Base-by-base conservation (phyloP, 805 yeast genomes). In the Kodamaea fukazawae region DNA sequence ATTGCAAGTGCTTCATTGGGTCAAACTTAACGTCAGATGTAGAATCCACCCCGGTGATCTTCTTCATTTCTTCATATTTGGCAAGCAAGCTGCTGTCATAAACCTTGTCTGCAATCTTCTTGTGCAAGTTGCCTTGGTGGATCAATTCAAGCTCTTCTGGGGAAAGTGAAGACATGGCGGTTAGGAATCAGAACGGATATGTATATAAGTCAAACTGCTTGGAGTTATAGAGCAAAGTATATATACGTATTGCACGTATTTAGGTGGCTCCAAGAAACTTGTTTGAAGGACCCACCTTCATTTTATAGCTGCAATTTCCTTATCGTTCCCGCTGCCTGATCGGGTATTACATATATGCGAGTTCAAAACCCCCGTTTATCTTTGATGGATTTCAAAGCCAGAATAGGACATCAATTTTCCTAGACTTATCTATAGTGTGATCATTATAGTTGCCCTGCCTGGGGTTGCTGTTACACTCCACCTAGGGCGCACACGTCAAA, bases 91-190 rank as follows among this genome's bases (percentile, higher is more conserved):
- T 58, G 3, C 50, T 39, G 18, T 55, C 49, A 47, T 73, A 73
- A 4, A 58, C 38, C 2, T 56, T 43, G 17, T 58, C 64, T 3
- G 61, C 53, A 13, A 73, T 48, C 12, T 47, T 38, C 43, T 64
- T 61, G 54, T 68, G 69, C 29, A 48, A 41, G 54, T 66, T 67
- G 2, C 75, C 75, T 2, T 54, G 51, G 38, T 54, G 45, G 40
- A 69, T 65, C 14, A 25, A 28, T 5, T 20, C 32, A 5, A 38
- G 25, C 13, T 38, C 33, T 9, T 8, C 27, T 11, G 32, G 28
- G 3, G 41, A 32, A 25, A 37, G 40, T 11, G 33, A 11, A 16
- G 40, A 37, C 40, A 37, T 37, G n/a, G n/a, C n/a, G n/a, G n/a
- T n/a, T n/a, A n/a, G n/a, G n/a, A n/a, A n/a, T n/a, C n/a, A n/a